Percentiles rank a stretch among this genome's conserved stretches.
Evolutionary conservation across 148 eudicot species (phyloP).

Genomic region (Diospyros lotus): DNA sequence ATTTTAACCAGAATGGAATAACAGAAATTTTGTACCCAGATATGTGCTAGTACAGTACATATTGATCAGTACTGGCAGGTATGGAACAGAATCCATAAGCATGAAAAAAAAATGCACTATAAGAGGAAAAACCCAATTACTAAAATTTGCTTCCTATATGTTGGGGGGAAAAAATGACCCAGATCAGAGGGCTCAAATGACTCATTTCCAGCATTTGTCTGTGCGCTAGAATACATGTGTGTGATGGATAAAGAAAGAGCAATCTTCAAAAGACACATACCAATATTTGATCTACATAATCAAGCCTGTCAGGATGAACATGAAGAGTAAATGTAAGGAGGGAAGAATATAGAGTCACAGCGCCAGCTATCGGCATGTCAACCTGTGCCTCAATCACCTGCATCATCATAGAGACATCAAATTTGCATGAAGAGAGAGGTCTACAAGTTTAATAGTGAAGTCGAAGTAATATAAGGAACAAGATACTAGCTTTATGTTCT

Average conservation of each 20-base stretch:
- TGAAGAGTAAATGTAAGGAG: constrained; percentile 90
- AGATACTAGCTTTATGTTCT: too few species aligned
- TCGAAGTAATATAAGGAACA: too few species aligned
- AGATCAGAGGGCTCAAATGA: background rate
- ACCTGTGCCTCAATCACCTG: constrained; percentile 97
- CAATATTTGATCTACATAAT: constrained; percentile 96
- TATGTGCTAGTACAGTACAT: too few species aligned
- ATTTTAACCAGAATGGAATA: too few species aligned
- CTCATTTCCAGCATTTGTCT: background rate
- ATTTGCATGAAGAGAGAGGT: background rate
- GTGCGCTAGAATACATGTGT: background rate
- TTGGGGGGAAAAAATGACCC: background rate
- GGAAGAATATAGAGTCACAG: constrained; percentile 84
- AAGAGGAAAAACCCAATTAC: background rate
- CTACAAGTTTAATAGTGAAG: constrained; percentile 2
- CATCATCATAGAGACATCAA: constrained; percentile 15
- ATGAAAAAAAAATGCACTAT: too few species aligned
- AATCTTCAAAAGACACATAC: constrained; percentile 41
- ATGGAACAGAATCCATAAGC: too few species aligned
- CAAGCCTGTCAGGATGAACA: constrained; percentile 94
- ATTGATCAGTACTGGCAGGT: too few species aligned
- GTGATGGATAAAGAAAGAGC: constrained; percentile 7
- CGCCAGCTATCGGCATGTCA: constrained; percentile 87
- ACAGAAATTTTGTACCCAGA: too few species aligned
- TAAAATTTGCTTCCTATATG: too few species aligned